Evolutionary conservation across 1,284 basidiomycete genomes (phyloP), one percentile per base, ranked within the genome.

Genomic region (Wallemia hederae): DNA sequence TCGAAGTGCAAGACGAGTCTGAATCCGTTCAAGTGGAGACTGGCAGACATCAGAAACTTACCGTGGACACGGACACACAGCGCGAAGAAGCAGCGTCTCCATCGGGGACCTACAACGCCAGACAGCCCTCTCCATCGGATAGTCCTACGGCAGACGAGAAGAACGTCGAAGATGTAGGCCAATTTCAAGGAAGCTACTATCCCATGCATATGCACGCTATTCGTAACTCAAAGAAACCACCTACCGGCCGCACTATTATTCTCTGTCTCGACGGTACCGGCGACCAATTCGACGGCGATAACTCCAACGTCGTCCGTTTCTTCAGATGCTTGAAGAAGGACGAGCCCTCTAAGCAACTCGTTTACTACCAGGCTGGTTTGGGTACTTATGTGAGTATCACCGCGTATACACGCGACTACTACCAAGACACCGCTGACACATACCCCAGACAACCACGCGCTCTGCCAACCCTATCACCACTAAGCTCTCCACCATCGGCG

Each of bases 241-340:
- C 9, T n/a, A 17, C 9, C n/a, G 39, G 39, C 11, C 5, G 39
- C 3, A 56, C 57, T 25, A 31, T 63, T 22, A 58, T 62, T 3
- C 49, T 60, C n/a, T 64, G 61, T 34, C 58, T 66, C 29, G 66
- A 66, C 28, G 66, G 66, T 3, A 65, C 66, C 2, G 59, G 61
- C 24, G 60, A 62, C 27, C 57, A 57, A 24, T 64, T 64, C 31
- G 60, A 61, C 17, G 39, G 61, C 26, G 58, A 62, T 33, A 75
- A 75, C 63, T 72, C 72, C 14, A 73, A 74, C 59, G 71, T 74
- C n/a, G 71, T 74, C 27, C 69, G 71, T 27, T 68, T 74, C 59
- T 34, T 62, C 64, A 29, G 3, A 60, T 39, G 56, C 56, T 28
- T 58, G 17, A 58, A 58, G 25, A 57, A 60, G 27, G 56, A 63